Conservation (phyloP, 257 asterid species). For the Fraxinus anomala region DNA sequence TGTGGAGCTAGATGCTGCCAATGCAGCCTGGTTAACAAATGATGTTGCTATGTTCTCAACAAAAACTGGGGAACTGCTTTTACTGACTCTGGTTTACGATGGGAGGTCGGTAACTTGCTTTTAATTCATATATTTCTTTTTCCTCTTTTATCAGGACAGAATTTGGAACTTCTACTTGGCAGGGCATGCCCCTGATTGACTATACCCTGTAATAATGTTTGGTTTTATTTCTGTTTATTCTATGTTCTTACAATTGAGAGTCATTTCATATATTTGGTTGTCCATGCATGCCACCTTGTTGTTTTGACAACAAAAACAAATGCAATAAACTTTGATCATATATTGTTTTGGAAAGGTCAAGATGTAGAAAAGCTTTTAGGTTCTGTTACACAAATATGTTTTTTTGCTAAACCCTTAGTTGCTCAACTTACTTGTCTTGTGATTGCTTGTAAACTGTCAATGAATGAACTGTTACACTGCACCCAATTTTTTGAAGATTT, state of each 20-base stretch:
- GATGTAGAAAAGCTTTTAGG: conserved; percentile 2
- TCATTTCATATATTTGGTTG: background rate
- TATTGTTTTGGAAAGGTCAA: background rate
- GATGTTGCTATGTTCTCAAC: conserved; percentile 94
- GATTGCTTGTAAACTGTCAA: conserved; percentile 13
- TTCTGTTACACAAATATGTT: background rate
- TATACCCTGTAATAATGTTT: conserved; percentile 2
- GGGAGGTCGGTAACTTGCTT: conserved; percentile 68
- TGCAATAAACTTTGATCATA: background rate
- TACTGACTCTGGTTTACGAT: conserved; percentile 83
- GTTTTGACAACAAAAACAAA: background rate
- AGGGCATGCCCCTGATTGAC: conserved; percentile 4
- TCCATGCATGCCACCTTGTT: background rate
- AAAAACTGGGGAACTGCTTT: conserved; percentile 90
- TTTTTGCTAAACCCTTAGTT: conserved; percentile 4
- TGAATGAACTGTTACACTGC: background rate
- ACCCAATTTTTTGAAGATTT: background rate
- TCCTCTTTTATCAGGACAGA: conserved; percentile 19
- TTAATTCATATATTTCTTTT: conserved; percentile 14
- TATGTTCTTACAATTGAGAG: background rate
- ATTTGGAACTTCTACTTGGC: conserved; percentile 3
- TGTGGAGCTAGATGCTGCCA: conserved; percentile 90
- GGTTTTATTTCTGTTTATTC: conserved; percentile 8
- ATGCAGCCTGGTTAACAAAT: conserved; percentile 88
- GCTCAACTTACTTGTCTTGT: conserved; percentile 13